Conservation (phyloP, 2,329 filamentous ascomycete species). For the Diaporthe velutina region DNA sequence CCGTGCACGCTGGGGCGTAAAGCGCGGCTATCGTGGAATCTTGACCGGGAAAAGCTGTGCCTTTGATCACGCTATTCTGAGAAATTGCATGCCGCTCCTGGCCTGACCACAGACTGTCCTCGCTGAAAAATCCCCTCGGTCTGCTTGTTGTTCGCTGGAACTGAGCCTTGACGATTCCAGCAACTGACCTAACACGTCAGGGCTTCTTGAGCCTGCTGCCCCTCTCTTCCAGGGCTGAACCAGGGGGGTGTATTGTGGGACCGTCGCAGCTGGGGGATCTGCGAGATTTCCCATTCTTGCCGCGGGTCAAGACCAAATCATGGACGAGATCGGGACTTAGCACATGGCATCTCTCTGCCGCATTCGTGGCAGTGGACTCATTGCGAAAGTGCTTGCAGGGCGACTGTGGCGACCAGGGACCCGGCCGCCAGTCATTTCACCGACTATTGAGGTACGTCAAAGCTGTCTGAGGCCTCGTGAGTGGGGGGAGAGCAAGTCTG, state of each 20-base stretch:
- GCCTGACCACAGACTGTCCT: neutral
- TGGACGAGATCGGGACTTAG: slow-evolving; percentile 24
- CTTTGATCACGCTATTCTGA: neutral
- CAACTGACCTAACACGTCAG: neutral
- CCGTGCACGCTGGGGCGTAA: slow-evolving; percentile 28
- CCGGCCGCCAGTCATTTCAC: slow-evolving; percentile 35
- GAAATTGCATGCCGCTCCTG: slow-evolving; percentile 1
- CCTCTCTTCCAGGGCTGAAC: slow-evolving; percentile 37
- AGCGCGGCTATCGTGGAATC: slow-evolving; percentile 34
- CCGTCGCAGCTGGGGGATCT: slow-evolving; percentile 30
- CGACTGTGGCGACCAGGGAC: slow-evolving; percentile 32
- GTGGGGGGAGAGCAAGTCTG: slow-evolving; percentile 30
- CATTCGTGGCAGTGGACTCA: slow-evolving; percentile 24
- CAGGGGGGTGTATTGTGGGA: slow-evolving; percentile 27
- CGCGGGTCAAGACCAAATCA: slow-evolving; percentile 31
- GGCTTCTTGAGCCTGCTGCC: neutral
- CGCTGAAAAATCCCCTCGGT: neutral
- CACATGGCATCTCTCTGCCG: slow-evolving; percentile 31
- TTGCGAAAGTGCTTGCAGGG: slow-evolving; percentile 33
- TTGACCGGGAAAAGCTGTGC: neutral
- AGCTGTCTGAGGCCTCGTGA: slow-evolving; percentile 24
- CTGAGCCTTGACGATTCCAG: neutral
- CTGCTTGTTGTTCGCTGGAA: neutral
- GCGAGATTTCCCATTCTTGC: slow-evolving; percentile 36
- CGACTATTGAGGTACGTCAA: slow-evolving; percentile 35